Evolutionary conservation across 768 basidiomycete species (phyloP), one percentile per base, ranked within the genome.

Genomic region (Solioccasus polychromus): DNA sequence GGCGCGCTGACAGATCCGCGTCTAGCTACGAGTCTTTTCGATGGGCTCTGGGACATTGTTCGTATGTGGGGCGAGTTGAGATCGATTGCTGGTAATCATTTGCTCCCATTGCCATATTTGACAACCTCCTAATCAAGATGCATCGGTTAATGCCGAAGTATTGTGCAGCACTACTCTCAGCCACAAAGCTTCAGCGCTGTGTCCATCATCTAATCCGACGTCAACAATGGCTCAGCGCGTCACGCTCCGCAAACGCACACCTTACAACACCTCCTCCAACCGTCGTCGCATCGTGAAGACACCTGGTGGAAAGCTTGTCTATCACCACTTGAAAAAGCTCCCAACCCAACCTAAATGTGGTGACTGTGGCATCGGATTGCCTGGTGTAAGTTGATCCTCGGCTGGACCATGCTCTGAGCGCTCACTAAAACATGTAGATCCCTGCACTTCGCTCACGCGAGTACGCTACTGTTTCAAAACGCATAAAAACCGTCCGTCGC

Each of bases 241-340:
- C 63, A 96, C 93, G 62, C 92, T 99, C 76, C 88, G 96, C 77
- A 99, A 96, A 75, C 92, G 96, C 68, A 85, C 86, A 58, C 83
- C 92, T 18, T 96, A 99, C 81, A 97, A 96, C 84, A 98, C 96
- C 72, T 84, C 85, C 61, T 98, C 95, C 48, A 93, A 87, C 81
- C 83, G 92, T 67, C 80, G 94, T 67, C 86, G 93, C 59, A 80
- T 98, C 55, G 83, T 98, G 50, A 98, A 97, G 80, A 98, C 96
- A 29, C 96, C 96, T 44, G 96, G 95, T 73, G 96, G 96, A 56
- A 92, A 88, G 74, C 87, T 97, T 60, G 92, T 95, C 60, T 94
- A 95, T 76, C 94, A 98, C 76, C 90, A 96, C 71, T 74, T 97
- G 72, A 91, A 94, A 83, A 98, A 99, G 77, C 83, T 82, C 56